phyloP scores from a whole-genome alignment of 108 stramenopile species.

The Pelagomonas calceolata region DNA sequence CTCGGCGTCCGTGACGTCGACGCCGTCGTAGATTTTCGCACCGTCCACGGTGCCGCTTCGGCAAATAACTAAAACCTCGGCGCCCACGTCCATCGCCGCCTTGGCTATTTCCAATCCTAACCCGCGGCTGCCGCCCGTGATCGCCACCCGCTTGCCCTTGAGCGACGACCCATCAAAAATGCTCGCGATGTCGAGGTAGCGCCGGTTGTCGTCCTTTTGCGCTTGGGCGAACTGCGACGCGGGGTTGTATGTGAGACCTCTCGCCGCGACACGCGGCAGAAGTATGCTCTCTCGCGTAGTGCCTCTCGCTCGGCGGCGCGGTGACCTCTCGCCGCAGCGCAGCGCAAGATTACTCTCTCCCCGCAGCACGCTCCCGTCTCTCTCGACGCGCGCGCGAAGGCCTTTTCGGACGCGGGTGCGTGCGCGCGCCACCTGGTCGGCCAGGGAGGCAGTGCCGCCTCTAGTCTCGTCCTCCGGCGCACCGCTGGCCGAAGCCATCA shows the following conservation, averaged over 20 bases:
- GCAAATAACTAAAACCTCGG: conserved; percentile 60
- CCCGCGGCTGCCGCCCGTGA: conserved; percentile 76
- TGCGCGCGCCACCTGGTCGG: neutral
- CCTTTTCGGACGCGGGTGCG: too few relatives aligned
- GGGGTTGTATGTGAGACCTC: too few relatives aligned
- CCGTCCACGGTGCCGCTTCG: conserved; percentile 45
- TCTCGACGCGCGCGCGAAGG: too few relatives aligned
- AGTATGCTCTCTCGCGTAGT: too few relatives aligned
- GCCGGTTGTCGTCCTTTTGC: conserved; percentile 69
- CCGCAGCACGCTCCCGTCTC: too few relatives aligned
- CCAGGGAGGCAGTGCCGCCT: conserved; percentile 35
- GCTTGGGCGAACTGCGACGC: conserved; percentile 55
- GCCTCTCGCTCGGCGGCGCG: too few relatives aligned
- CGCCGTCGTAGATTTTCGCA: conserved; percentile 58
- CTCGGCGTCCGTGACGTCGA: conserved; percentile 67
- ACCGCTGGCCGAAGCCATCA: too few relatives aligned
- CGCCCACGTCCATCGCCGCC: conserved; percentile 25
- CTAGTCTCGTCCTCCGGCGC: conserved; percentile 66
- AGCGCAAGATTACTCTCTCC: too few relatives aligned
- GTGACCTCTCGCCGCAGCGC: too few relatives aligned
- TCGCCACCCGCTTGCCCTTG: conserved; percentile 89
- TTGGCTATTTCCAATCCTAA: conserved; percentile 21
- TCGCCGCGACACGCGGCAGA: too few relatives aligned
- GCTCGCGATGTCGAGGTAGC: conserved; percentile 98
- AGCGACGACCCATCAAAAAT: conserved; percentile 96